Base-by-base conservation (phyloP, 257 asterid genomes). In the Ophiorrhiza pumila region DNA sequence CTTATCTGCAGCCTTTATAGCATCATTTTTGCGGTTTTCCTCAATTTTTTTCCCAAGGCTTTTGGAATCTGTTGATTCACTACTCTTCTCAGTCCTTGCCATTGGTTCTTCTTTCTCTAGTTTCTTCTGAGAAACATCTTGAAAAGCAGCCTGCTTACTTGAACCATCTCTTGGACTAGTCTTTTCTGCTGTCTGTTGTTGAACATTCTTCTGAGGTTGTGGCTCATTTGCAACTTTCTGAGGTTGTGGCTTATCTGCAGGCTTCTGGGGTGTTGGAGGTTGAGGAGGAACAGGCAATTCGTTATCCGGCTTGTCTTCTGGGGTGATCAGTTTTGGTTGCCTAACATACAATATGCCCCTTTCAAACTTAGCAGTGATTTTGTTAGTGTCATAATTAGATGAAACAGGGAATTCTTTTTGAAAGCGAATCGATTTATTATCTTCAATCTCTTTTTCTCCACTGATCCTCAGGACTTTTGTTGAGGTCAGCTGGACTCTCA, bases 311-410 rank as follows among this genome's bases (percentile, higher is more conserved):
- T 80, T 68, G 15, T 25, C 77, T 52, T 75, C 79, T 25, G 80
- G 82, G 46, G 76, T 79, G 0, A 76, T 80, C 64, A 82, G 32
- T 50, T 85, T 90, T n/a, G 97, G 93, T 46, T 75, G 87, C 63
- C 71, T 80, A 7, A 92, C 32, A 65, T 76, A 80, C 13, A 92
- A 31, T 55, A 80, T 77, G 9, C 87, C 93, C 2, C 64, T 84
- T 58, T 88, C 95, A 52, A 90, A 89, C 76, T 80, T 92, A 5
- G 93, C 96, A 25, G 71, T 72, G 76, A 90, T 88, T 69, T 79
- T 83, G 64, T 37, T 62, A 64, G 85, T 76, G 74, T 89, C 91
- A 41, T 79, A 80, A 52, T 80, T 80, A 45, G 82, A 68, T 0
- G 91, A 72, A 41, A 92, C 60, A 0, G 79, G 87, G 52, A 86